Conservation (phyloP, 257 asterid species). For the Ballota nigra region DNA sequence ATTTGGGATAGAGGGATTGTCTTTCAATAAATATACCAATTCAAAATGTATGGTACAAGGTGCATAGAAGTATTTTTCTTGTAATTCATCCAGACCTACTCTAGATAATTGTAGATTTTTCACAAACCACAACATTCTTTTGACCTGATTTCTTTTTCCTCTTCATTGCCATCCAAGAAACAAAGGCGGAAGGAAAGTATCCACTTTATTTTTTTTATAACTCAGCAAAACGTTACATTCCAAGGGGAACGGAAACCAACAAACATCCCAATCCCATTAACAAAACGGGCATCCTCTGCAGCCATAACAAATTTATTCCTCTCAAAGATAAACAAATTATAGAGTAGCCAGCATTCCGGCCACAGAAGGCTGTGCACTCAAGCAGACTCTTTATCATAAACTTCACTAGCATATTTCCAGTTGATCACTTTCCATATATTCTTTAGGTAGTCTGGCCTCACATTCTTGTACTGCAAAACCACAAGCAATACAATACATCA, state of each 20-base stretch:
- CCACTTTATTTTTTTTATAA: neutral
- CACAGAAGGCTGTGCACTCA: slow-evolving; percentile 6
- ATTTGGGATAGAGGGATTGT: no score
- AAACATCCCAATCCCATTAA: slow-evolving; percentile 3
- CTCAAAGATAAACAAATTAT: neutral
- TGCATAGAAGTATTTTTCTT: no score
- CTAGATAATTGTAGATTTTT: neutral
- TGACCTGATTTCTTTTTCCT: neutral
- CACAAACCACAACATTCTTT: neutral
- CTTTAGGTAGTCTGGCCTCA: slow-evolving; percentile 57
- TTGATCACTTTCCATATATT: slow-evolving; percentile 64
- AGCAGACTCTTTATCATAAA: slow-evolving; percentile 42
- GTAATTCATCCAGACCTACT: no score
- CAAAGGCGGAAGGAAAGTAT: neutral
- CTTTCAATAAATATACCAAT: no score
- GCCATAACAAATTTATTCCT: slow-evolving; percentile 25
- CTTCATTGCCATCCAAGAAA: neutral
- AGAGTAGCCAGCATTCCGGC: neutral
- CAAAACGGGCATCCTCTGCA: slow-evolving; percentile 12
- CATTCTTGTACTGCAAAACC: slow-evolving; percentile 72
- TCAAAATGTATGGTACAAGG: no score
- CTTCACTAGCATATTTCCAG: slow-evolving; percentile 63
- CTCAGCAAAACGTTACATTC: neutral
- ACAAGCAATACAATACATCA: neutral
- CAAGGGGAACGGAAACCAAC: neutral